Percentiles rank a stretch among this genome's conserved stretches.
These are phyloP conservation scores for Lineolata rhizophorae DNA, from an alignment of 495 filamentous ascomycete genomes.

Conservation along the genomic window DNA sequence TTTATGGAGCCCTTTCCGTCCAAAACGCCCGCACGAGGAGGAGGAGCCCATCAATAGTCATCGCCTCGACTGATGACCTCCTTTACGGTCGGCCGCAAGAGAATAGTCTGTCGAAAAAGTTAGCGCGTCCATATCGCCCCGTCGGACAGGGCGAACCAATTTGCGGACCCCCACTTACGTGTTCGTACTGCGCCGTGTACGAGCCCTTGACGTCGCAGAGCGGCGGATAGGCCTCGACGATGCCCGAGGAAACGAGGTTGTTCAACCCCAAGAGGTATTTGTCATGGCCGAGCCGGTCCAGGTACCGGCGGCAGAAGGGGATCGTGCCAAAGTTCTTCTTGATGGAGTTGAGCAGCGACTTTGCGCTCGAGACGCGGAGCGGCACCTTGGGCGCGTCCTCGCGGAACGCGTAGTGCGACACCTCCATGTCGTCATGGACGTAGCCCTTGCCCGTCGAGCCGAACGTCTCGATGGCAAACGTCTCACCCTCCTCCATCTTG, in stretches of 20 bases:
- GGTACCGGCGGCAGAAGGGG: slow-evolving; percentile 38
- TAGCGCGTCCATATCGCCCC: background rate
- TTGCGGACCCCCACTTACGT: slow-evolving; percentile 34
- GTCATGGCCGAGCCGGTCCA: slow-evolving; percentile 38
- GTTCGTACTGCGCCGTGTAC: slow-evolving; percentile 87
- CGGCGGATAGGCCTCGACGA: slow-evolving; percentile 79
- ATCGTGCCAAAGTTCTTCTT: slow-evolving; percentile 42
- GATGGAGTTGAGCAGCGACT: slow-evolving; percentile 34
- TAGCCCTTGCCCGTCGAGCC: slow-evolving; percentile 34
- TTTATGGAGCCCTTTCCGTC: too few species aligned
- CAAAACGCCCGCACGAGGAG: too few species aligned
- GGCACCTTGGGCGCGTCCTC: slow-evolving; percentile 27
- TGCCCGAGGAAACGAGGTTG: slow-evolving; percentile 61
- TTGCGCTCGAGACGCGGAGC: slow-evolving; percentile 31
- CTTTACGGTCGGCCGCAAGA: slow-evolving; percentile 73
- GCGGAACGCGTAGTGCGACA: slow-evolving; percentile 30
- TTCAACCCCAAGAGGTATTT: slow-evolving; percentile 55
- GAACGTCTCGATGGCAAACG: slow-evolving; percentile 46
- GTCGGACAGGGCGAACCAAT: slow-evolving; percentile 10
- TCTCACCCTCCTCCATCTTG: slow-evolving; percentile 46
- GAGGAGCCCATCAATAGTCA: slow-evolving; percentile 63
- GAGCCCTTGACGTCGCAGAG: slow-evolving; percentile 84
- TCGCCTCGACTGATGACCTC: slow-evolving; percentile 85
- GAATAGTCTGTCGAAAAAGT: slow-evolving; percentile 38
- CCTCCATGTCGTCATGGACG: slow-evolving; percentile 24